Conservation (phyloP, 139 green algal species). For the Spirogloea muscicola region DNA sequence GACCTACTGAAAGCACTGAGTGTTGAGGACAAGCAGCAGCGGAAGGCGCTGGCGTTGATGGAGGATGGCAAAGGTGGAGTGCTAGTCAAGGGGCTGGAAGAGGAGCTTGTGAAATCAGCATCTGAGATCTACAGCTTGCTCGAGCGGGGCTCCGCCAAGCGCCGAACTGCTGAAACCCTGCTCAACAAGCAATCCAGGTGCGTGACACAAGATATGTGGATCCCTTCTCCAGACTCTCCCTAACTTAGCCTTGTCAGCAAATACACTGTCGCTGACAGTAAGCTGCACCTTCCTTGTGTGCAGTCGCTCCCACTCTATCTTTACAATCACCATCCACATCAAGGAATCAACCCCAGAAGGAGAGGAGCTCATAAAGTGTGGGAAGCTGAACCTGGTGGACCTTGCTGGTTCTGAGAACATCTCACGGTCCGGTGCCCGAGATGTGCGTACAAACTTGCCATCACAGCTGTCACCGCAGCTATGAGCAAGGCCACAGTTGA, state of each 20-base stretch:
- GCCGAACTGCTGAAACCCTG: slow-evolving; percentile 88
- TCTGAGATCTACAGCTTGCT: slow-evolving; percentile 86
- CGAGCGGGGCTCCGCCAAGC: slow-evolving; percentile 79
- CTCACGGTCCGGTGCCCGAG: slow-evolving; percentile 78
- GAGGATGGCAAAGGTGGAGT: slow-evolving; percentile 67
- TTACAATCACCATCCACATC: slow-evolving; percentile 82
- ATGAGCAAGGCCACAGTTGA: too few species aligned
- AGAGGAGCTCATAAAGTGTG: slow-evolving; percentile 95
- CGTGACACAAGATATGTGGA: too few species aligned
- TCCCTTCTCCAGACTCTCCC: not conserved
- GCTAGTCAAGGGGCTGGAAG: slow-evolving; percentile 85
- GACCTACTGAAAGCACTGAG: slow-evolving; percentile 10
- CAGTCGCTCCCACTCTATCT: slow-evolving; percentile 85
- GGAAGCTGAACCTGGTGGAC: slow-evolving; percentile 98
- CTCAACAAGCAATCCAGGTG: slow-evolving; percentile 94
- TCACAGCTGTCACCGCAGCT: too few species aligned
- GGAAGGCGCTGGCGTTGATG: slow-evolving; percentile 49
- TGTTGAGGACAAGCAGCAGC: slow-evolving; percentile 17
- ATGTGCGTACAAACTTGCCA: slow-evolving; percentile 58
- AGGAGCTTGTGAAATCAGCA: slow-evolving; percentile 81
- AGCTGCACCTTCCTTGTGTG: not conserved
- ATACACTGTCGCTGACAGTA: too few species aligned
- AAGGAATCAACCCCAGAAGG: slow-evolving; percentile 84
- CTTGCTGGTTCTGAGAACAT: slow-evolving; percentile 96
- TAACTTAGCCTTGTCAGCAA: slow-evolving; percentile 1